Conservation (phyloP, 2,329 filamentous ascomycete species). For the Exophiala dermatitidis region DNA sequence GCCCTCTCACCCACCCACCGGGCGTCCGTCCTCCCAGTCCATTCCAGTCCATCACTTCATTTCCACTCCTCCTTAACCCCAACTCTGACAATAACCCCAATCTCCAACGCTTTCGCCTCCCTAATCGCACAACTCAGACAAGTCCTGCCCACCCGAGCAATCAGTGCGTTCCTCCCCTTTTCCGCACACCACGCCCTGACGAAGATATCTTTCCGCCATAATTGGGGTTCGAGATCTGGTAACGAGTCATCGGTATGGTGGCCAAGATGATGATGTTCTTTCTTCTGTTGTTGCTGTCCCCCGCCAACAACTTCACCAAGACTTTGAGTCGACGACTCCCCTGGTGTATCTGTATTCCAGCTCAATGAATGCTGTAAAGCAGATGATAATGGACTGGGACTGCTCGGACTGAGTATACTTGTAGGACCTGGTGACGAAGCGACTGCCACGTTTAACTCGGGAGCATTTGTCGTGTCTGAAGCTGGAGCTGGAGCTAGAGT, state of each 20-base stretch:
- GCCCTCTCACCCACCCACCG: too few species aligned
- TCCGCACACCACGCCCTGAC: conserved; percentile 41
- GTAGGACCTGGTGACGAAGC: too few species aligned
- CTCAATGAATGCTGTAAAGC: too few species aligned
- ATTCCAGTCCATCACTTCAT: background rate
- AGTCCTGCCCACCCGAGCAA: conserved; percentile 34
- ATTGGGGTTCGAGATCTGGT: conserved; percentile 19
- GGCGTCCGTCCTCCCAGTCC: too few species aligned
- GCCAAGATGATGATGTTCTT: background rate
- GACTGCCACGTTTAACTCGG: too few species aligned
- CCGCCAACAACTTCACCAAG: background rate
- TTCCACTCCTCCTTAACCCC: conserved; percentile 22
- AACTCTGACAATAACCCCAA: conserved; percentile 36
- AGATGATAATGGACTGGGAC: too few species aligned
- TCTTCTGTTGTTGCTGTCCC: background rate
- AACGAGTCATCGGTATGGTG: background rate
- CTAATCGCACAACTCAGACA: conserved; percentile 36
- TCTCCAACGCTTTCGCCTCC: conserved; percentile 37
- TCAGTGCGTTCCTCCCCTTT: conserved; percentile 37
- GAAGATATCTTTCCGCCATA: conserved; percentile 35
- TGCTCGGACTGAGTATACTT: too few species aligned
- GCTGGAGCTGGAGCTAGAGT: too few species aligned
- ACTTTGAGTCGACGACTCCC: too few species aligned
- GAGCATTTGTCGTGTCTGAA: too few species aligned
- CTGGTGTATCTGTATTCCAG: too few species aligned